A percentile compares a stretch with the other conserved stretches of the same genome.
These are phyloP conservation scores for Pseudogymnoascus sp. DNA, from an alignment of 2,329 filamentous ascomycete species.

Conservation along the genomic window DNA sequence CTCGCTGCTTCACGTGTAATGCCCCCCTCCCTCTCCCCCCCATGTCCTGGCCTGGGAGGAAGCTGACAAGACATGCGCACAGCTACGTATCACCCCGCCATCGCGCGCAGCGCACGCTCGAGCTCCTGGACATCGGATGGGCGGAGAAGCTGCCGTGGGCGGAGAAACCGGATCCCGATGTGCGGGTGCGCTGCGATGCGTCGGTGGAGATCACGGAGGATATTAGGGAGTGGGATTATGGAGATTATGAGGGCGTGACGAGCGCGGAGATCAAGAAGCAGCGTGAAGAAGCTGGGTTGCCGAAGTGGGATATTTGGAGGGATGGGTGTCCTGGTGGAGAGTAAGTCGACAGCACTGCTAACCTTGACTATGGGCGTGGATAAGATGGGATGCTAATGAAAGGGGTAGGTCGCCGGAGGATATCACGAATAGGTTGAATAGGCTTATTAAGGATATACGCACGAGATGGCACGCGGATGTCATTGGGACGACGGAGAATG, in stretches of 20 bases:
- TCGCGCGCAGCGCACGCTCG: conserved; percentile 82
- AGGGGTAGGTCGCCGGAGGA: conserved; percentile 44
- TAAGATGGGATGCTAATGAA: not conserved
- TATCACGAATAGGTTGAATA: conserved; percentile 65
- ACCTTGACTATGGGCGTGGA: not conserved
- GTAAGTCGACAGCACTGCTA: conserved; percentile 40
- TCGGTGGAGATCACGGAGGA: conserved; percentile 61
- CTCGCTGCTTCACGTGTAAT: conserved; percentile 76
- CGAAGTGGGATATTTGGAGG: conserved; percentile 76
- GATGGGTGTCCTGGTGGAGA: conserved; percentile 83
- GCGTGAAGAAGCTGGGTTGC: conserved; percentile 49
- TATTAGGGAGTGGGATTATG: conserved; percentile 83
- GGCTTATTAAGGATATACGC: conserved; percentile 68
- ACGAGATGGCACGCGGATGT: conserved; percentile 54
- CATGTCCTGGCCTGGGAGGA: conserved; percentile 60
- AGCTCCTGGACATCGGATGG: conserved; percentile 71
- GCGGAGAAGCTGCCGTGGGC: conserved; percentile 66
- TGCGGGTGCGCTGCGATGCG: conserved; percentile 44
- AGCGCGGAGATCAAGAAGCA: conserved; percentile 57
- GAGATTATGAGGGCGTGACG: conserved; percentile 77
- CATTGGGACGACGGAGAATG: conserved; percentile 48
- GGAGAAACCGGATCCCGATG: conserved; percentile 33
- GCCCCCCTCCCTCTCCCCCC: conserved; percentile 4
- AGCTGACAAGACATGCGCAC: conserved; percentile 10
- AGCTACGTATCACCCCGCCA: conserved; percentile 81